phyloP scores from a whole-genome alignment of 768 basidiomycete genomes.

The Collybiopsis confluens region DNA sequence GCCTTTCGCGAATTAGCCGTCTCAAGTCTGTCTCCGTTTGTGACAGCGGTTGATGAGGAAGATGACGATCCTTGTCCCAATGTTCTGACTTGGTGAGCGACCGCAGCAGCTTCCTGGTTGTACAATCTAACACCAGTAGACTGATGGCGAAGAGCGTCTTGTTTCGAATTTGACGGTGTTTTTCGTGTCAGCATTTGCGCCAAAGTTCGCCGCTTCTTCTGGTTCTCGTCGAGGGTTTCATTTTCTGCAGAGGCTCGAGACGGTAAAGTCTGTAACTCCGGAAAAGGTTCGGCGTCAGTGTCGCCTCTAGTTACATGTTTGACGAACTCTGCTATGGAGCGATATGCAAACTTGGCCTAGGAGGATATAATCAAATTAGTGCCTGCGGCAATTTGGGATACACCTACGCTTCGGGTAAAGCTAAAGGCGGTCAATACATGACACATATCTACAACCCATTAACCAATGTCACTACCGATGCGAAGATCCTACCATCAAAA shows the following conservation, averaged over 20 bases:
- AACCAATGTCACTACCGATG: not conserved
- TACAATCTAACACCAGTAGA: slow-evolving; percentile 22
- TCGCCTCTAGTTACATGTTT: slow-evolving; percentile 45
- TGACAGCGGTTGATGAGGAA: not conserved
- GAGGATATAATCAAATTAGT: not conserved
- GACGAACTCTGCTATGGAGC: slow-evolving; percentile 52
- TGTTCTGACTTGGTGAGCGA: slow-evolving; percentile 22
- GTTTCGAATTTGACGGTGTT: slow-evolving; percentile 4
- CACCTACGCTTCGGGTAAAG: slow-evolving; percentile 53
- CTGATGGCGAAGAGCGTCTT: not conserved
- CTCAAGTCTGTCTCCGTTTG: not conserved
- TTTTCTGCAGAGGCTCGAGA: slow-evolving; percentile 17
- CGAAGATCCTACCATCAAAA: slow-evolving; percentile 54
- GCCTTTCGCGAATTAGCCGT: not conserved
- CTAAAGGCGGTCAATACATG: slow-evolving; percentile 74
- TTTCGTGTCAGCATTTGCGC: slow-evolving; percentile 2
- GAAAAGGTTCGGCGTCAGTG: slow-evolving; percentile 39
- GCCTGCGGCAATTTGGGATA: not conserved
- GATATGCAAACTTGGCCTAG: slow-evolving; percentile 58
- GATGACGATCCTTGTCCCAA: not conserved
- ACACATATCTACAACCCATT: slow-evolving; percentile 49
- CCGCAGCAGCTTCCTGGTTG: slow-evolving; percentile 23
- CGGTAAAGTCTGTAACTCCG: slow-evolving; percentile 32
- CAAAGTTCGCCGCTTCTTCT: not conserved
- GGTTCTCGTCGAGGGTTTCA: slow-evolving; percentile 12